Evolutionary conservation across 768 basidiomycete species (phyloP).

Genomic region (Dioszegia crocea): DNA sequence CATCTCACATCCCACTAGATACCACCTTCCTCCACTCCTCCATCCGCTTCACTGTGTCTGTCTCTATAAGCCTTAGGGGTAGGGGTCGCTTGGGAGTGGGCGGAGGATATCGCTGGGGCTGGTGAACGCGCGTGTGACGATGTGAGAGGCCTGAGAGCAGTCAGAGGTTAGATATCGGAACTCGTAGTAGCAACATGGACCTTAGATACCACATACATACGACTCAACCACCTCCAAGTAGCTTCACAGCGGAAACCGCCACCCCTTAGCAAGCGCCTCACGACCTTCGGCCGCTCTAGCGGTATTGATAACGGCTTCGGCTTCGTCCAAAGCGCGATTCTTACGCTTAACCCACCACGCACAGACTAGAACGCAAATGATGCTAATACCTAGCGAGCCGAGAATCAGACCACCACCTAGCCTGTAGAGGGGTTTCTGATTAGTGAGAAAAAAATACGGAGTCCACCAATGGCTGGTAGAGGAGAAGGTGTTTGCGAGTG

Average conservation of each 20-base stretch:
- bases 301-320: slow-evolving; percentile 1
- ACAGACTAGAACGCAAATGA: slow-evolving; percentile 1
- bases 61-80: too few relatives aligned
- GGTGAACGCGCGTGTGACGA: too few relatives aligned
- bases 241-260: slow-evolving; percentile 1
- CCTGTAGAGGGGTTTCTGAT: slow-evolving; percentile 4
- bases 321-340: background rate
- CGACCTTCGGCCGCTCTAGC: background rate
- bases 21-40: too few relatives aligned
- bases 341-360: background rate
- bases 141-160: too few relatives aligned
- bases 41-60: too few relatives aligned
- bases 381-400: slow-evolving; percentile 8
- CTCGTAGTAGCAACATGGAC: too few relatives aligned
- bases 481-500: slow-evolving; percentile 10
- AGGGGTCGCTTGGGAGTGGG: too few relatives aligned
- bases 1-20: too few relatives aligned
- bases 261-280: background rate
- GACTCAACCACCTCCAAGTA: background rate
- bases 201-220: too few relatives aligned
- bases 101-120: too few relatives aligned
- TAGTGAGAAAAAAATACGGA: slow-evolving; percentile 11
- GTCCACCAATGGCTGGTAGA: slow-evolving; percentile 11
- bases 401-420: slow-evolving; percentile 8
- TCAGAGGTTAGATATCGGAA: too few relatives aligned